These are phyloP conservation scores for Cystobasidiaceae sp. DNA, from an alignment of 1,284 basidiomycete genomes.

Conservation along the genomic window DNA sequence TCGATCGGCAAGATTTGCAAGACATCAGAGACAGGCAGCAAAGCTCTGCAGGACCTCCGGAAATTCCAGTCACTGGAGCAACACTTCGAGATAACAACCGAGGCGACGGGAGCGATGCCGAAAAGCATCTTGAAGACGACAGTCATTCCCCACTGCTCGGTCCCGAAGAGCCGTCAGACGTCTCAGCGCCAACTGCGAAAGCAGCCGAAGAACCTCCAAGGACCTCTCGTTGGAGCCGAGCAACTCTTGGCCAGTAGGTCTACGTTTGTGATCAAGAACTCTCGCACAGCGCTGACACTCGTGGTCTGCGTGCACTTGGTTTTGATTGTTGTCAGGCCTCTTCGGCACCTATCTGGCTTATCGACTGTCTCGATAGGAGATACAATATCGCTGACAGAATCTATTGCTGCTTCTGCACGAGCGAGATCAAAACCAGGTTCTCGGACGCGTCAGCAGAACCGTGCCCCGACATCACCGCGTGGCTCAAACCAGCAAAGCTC, in stretches of 20 bases:
- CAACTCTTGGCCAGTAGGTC: slow-evolving; percentile 24
- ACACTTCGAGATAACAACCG: too few species aligned
- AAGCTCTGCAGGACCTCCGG: neutral
- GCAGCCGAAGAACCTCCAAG: too few species aligned
- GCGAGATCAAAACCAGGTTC: slow-evolving; percentile 1
- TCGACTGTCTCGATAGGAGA: slow-evolving; percentile 15
- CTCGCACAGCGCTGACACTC: neutral
- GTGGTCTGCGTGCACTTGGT: too few species aligned
- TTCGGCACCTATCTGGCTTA: slow-evolving; percentile 5
- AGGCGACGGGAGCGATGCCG: too few species aligned
- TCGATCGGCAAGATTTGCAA: slow-evolving; percentile 10
- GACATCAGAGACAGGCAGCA: neutral
- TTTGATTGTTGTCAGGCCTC: too few species aligned
- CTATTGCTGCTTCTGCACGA: slow-evolving; percentile 9
- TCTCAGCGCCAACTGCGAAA: too few species aligned
- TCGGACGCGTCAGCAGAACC: neutral
- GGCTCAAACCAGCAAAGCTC: too few species aligned
- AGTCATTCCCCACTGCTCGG: too few species aligned
- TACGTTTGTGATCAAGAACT: neutral
- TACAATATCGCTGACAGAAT: slow-evolving; percentile 4
- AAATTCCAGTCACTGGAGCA: too few species aligned
- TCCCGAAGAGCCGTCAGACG: too few species aligned
- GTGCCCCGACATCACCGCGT: too few species aligned
- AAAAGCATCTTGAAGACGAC: too few species aligned
- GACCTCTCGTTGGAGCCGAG: slow-evolving; percentile 18